Conservation (phyloP, 306 rosid species). For the Rubus idaeus region DNA sequence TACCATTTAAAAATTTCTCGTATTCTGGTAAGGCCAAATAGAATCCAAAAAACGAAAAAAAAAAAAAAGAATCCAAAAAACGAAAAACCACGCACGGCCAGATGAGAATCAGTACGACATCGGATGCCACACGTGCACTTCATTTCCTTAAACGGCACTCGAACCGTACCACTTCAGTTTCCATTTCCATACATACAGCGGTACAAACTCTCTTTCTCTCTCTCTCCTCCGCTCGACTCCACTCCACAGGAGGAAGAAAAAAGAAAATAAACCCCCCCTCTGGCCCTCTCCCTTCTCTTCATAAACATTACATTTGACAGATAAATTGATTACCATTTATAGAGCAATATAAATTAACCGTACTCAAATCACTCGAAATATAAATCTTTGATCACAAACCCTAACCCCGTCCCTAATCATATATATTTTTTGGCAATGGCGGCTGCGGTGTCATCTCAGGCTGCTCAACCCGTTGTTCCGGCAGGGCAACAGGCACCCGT, state of each 20-base stretch:
- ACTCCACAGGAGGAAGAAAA: neutral
- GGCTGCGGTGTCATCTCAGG: conserved; percentile 45
- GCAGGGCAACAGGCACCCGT: conserved; percentile 18
- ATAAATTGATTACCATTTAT: conserved; percentile 2
- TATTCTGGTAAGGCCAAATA: neutral
- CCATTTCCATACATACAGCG: neutral
- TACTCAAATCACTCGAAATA: neutral
- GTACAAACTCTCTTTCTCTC: neutral
- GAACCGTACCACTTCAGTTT: conserved; percentile 17
- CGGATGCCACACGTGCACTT: neutral
- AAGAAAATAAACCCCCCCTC: neutral
- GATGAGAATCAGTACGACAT: conserved; percentile 7
- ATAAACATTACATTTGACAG: neutral
- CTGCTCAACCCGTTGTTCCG: conserved; percentile 22
- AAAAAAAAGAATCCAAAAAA: neutral
- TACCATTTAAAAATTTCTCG: too few species aligned
- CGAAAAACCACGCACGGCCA: conserved; percentile 2
- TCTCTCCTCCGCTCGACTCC: neutral
- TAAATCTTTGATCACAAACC: neutral
- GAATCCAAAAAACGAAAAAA: neutral
- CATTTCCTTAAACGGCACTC: conserved; percentile 7
- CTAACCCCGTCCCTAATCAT: neutral
- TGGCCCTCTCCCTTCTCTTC: too few species aligned
- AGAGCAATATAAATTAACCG: conserved; percentile 15
- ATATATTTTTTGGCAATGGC: conserved; percentile 27